A percentile compares a stretch with the other conserved stretches of the same genome.
These are phyloP conservation scores for Silybum marianum DNA, from an alignment of 129 eudicot genomes.

Conservation along the genomic window DNA sequence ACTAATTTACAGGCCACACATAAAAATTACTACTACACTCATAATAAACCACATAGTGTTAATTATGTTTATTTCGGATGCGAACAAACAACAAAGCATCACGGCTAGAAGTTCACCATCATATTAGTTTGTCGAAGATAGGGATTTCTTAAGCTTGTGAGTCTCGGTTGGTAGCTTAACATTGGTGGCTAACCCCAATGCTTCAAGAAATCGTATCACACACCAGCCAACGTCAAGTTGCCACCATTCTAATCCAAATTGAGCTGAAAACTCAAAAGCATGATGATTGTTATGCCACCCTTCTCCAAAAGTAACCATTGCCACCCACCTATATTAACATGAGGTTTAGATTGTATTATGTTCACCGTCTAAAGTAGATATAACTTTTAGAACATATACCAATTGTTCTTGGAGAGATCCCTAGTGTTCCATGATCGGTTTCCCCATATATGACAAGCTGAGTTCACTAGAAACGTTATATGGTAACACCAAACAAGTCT, in stretches of 20 bases:
- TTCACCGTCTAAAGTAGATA: background rate
- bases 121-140: conserved; percentile 7
- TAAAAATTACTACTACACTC: background rate
- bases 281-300: conserved; percentile 83
- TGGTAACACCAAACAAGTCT: conserved; percentile 18
- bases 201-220: conserved; percentile 57
- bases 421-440: conserved; percentile 46
- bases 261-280: conserved; percentile 80
- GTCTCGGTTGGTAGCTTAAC: conserved; percentile 63
- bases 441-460: conserved; percentile 80
- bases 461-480: conserved; percentile 47
- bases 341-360: background rate
- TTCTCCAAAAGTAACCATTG: conserved; percentile 59
- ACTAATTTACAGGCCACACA: background rate
- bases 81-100: background rate
- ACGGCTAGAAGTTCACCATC: background rate
- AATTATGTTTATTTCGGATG: too few relatives aligned
- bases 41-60: background rate
- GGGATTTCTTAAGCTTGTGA: conserved; percentile 53
- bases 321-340: conserved; percentile 54
- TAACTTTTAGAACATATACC: background rate
- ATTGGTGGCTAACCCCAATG: conserved; percentile 75
- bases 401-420: conserved; percentile 43
- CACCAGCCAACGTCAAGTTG: conserved; percentile 82
- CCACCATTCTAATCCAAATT: conserved; percentile 93